These are phyloP conservation scores for Termitomyces sp. DNA, from an alignment of 768 basidiomycete genomes.

Conservation along the genomic window DNA sequence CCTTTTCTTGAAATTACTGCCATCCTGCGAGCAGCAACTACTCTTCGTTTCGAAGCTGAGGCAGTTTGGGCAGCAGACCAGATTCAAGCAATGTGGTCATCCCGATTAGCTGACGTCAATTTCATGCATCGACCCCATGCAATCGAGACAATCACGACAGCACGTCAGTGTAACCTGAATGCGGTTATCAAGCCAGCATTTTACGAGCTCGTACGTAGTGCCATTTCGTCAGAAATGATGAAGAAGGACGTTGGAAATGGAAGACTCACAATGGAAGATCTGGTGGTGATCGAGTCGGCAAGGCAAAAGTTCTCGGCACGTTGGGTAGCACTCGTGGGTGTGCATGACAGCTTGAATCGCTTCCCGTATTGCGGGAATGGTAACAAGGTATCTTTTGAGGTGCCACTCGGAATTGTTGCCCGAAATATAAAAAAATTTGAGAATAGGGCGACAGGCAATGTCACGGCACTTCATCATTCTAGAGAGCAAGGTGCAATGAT, in stretches of 20 bases:
- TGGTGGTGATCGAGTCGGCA: conserved; percentile 4
- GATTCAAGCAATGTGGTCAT: conserved; percentile 26
- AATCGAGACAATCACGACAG: conserved; percentile 22
- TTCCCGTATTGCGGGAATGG: background rate
- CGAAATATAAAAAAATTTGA: background rate
- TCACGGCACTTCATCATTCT: background rate
- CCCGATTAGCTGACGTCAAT: conserved; percentile 17
- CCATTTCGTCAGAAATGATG: background rate
- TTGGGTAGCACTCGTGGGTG: conserved; percentile 1
- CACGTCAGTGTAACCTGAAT: conserved; percentile 19
- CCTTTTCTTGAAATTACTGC: conserved; percentile 22
- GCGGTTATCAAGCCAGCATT: conserved; percentile 14
- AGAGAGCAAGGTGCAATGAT: background rate
- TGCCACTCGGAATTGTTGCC: background rate
- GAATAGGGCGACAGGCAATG: background rate
- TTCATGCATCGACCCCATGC: conserved; percentile 18
- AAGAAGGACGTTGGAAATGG: background rate
- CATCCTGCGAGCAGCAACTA: conserved; percentile 26
- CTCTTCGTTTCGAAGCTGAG: conserved; percentile 22
- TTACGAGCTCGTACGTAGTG: conserved; percentile 1
- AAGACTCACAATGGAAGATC: background rate
- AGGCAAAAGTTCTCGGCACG: conserved; percentile 9
- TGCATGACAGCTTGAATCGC: background rate
- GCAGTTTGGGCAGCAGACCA: conserved; percentile 21
- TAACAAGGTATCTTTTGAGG: too few species aligned